phyloP scores from a whole-genome alignment of 139 green algal species.

The Coccomyxa sp. region DNA sequence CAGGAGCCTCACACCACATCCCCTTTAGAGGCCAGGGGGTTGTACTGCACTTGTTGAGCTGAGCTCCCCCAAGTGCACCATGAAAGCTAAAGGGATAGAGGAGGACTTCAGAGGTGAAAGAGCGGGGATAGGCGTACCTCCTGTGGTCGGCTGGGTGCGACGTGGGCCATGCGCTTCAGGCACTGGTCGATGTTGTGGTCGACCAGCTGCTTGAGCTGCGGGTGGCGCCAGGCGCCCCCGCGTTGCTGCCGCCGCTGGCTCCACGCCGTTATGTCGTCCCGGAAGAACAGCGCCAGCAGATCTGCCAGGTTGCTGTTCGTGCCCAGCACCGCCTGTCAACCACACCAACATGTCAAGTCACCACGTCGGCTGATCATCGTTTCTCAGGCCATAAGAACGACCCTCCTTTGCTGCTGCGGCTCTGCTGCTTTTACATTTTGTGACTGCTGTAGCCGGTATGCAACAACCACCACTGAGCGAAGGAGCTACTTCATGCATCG shows the following conservation, averaged over 20 bases:
- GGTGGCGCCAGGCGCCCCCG: slow-evolving; percentile 5
- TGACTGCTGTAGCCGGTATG: not conserved
- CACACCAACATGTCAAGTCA: not conserved
- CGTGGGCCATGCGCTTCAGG: slow-evolving; percentile 10
- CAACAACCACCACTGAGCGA: no score
- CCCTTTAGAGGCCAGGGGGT: no score
- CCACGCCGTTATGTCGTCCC: slow-evolving; percentile 57
- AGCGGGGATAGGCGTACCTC: not conserved
- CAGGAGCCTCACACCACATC: no score
- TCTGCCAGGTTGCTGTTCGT: slow-evolving; percentile 41
- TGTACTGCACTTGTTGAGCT: no score
- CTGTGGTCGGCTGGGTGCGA: not conserved
- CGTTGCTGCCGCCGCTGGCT: slow-evolving; percentile 16
- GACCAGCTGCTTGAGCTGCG: slow-evolving; percentile 40
- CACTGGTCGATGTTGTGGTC: slow-evolving; percentile 32
- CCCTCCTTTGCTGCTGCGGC: no score
- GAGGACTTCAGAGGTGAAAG: no score
- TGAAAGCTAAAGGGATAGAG: no score
- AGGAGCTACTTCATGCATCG: no score
- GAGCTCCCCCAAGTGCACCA: no score
- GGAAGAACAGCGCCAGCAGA: slow-evolving; percentile 82
- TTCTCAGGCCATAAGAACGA: not conserved
- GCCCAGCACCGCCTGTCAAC: slow-evolving; percentile 21
- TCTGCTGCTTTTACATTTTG: no score
- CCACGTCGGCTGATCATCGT: not conserved